These are phyloP conservation scores for Elsinoe arachidis DNA, from an alignment of 2,329 filamentous ascomycete species.

Conservation along the genomic window DNA sequence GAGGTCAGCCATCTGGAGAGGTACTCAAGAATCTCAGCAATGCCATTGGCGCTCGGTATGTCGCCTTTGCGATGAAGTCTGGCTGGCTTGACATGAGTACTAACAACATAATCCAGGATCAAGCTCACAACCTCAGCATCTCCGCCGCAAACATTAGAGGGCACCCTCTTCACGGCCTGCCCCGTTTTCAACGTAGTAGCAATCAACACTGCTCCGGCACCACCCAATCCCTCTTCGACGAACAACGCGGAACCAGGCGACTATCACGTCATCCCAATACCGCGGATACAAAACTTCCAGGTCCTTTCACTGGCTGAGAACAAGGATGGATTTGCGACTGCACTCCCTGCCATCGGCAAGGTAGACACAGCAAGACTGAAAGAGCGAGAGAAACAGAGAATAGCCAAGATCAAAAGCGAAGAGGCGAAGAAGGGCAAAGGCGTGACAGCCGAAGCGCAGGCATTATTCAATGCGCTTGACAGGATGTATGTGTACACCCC, in stretches of 20 bases:
- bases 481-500: conserved; percentile 38
- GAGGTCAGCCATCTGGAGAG: conserved; percentile 36
- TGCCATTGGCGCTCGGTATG: conserved; percentile 54
- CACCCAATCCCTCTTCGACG: conserved; percentile 35
- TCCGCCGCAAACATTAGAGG: conserved; percentile 46
- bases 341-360: conserved; percentile 37
- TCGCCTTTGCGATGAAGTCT: conserved; percentile 8
- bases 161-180: conserved; percentile 54
- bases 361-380: conserved; percentile 49
- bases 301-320: conserved; percentile 38
- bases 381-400: conserved; percentile 46
- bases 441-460: conserved; percentile 53
- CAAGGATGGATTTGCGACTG: conserved; percentile 30
- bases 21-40: conserved; percentile 48
- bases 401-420: conserved; percentile 48
- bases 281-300: conserved; percentile 50
- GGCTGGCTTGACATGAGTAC: neutral
- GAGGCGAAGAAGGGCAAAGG: conserved; percentile 53
- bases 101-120: conserved; percentile 35
- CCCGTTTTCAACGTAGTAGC: conserved; percentile 53
- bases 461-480: conserved; percentile 53
- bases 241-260: conserved; percentile 40
- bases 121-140: conserved; percentile 48
- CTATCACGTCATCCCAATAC: conserved; percentile 53
- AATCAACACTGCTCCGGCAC: conserved; percentile 46